Evolutionary conservation across 2,329 filamentous ascomycete species (phyloP).

Genomic region (Xylariaceae sp.): DNA sequence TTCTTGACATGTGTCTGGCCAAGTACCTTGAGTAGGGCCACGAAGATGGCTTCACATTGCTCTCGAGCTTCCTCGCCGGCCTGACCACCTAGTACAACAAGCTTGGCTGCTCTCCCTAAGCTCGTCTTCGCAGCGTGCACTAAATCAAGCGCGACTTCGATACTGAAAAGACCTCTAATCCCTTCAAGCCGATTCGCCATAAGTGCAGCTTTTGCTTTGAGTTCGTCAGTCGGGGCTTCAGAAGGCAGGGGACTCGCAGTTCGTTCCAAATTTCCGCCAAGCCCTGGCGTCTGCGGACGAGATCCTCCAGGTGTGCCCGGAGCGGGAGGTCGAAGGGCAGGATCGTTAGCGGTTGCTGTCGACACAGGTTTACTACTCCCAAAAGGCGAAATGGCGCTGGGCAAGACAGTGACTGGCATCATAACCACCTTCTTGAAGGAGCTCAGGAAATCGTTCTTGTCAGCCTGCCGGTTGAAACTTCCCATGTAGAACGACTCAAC

Average conservation of each 20-base stretch:
- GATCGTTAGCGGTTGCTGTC: constrained; percentile 34
- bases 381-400: constrained; percentile 62
- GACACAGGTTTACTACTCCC: constrained; percentile 45
- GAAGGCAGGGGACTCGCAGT: constrained; percentile 49
- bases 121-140: constrained; percentile 88
- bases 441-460: constrained; percentile 93
- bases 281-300: constrained; percentile 53
- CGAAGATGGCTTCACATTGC: constrained; percentile 89
- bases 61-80: constrained; percentile 81
- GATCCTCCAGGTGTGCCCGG: constrained; percentile 45
- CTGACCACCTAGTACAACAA: constrained; percentile 78
- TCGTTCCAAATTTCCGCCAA: constrained; percentile 42
- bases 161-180: constrained; percentile 93
- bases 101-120: constrained; percentile 81
- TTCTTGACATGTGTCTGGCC: constrained; percentile 84
- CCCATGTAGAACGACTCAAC: constrained; percentile 96
- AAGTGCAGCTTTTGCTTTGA: constrained; percentile 95
- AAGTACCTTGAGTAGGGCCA: constrained; percentile 79
- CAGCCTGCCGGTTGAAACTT: constrained; percentile 89
- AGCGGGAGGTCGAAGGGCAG: constrained; percentile 34
- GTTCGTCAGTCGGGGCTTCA: constrained; percentile 83
- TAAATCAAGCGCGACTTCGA: constrained; percentile 88
- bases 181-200: constrained; percentile 95
- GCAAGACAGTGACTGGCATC: constrained; percentile 94
- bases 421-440: constrained; percentile 99